phyloP scores from a whole-genome alignment of 177 flowering plant species.

The Telopea speciosissima region DNA sequence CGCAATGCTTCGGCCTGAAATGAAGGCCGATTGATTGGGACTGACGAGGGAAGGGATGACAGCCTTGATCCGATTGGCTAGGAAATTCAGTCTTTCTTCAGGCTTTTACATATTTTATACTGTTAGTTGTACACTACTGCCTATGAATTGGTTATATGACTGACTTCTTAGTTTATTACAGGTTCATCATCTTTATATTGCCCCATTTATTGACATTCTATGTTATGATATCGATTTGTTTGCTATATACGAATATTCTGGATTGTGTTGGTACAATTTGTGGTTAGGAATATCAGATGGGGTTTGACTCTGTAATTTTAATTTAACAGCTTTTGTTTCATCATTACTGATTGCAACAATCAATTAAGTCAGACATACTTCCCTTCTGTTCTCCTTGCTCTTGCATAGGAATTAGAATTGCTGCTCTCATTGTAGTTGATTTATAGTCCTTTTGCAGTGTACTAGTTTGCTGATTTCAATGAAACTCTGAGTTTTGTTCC shows the following conservation, averaged over 20 bases:
- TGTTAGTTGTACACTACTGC: too few relatives aligned
- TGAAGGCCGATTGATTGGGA: too few relatives aligned
- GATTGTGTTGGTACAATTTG: not conserved
- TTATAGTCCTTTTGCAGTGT: not conserved
- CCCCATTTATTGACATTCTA: not conserved
- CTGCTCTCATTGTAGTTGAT: not conserved
- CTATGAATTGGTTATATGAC: not conserved
- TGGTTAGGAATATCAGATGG: not conserved
- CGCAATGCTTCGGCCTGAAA: too few relatives aligned
- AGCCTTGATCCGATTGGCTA: too few relatives aligned
- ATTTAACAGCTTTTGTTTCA: not conserved
- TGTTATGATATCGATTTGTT: not conserved
- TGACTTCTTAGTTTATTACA: not conserved
- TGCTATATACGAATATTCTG: too few relatives aligned
- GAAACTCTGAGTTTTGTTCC: slow-evolving; percentile 1
- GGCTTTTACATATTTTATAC: too few relatives aligned
- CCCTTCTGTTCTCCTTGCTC: not conserved
- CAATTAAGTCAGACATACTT: not conserved
- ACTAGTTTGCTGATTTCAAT: not conserved
- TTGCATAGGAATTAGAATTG: not conserved
- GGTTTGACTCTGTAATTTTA: not conserved
- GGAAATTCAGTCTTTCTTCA: too few relatives aligned
- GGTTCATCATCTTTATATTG: not conserved
- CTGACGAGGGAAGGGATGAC: too few relatives aligned
- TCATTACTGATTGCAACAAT: not conserved